Conservation (phyloP, 2,329 filamentous ascomycete species). For the Alternaria viburni region DNA sequence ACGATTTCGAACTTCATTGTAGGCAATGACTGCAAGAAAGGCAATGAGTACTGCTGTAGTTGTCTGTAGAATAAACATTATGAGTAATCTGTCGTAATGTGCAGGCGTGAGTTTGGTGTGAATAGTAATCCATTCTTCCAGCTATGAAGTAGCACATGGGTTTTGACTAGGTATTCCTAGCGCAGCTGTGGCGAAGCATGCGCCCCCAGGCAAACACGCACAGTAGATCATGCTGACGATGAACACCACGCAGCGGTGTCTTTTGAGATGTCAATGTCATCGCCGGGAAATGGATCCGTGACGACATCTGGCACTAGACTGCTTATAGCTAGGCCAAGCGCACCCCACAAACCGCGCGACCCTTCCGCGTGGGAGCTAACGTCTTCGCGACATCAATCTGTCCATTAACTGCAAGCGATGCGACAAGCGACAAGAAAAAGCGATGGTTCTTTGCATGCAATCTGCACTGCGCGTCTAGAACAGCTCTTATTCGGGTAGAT, state of each 20-base stretch:
- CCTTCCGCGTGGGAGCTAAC: neutral
- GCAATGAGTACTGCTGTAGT: slow-evolving; percentile 28
- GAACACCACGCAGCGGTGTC: neutral
- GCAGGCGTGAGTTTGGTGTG: neutral
- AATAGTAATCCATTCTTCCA: neutral
- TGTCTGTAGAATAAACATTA: slow-evolving; percentile 29
- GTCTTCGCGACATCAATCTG: neutral
- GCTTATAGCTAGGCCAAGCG: slow-evolving; percentile 1
- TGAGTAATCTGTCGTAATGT: neutral
- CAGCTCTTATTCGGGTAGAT: neutral
- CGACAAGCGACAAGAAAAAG: neutral
- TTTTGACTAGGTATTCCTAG: neutral
- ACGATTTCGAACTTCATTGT: slow-evolving; percentile 21
- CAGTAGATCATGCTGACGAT: slow-evolving; percentile 9
- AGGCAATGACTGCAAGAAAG: slow-evolving; percentile 27
- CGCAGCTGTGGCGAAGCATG: neutral
- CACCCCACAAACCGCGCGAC: slow-evolving; percentile 1
- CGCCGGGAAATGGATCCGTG: neutral
- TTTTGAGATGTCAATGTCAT: neutral
- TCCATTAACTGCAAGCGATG: neutral
- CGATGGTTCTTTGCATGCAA: neutral
- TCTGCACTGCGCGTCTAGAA: neutral
- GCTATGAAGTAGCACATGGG: neutral
- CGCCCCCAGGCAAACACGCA: neutral
- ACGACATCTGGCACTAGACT: slow-evolving; percentile 8